phyloP scores from a whole-genome alignment of 208 protist species.

The Crithidia brevicula region DNA sequence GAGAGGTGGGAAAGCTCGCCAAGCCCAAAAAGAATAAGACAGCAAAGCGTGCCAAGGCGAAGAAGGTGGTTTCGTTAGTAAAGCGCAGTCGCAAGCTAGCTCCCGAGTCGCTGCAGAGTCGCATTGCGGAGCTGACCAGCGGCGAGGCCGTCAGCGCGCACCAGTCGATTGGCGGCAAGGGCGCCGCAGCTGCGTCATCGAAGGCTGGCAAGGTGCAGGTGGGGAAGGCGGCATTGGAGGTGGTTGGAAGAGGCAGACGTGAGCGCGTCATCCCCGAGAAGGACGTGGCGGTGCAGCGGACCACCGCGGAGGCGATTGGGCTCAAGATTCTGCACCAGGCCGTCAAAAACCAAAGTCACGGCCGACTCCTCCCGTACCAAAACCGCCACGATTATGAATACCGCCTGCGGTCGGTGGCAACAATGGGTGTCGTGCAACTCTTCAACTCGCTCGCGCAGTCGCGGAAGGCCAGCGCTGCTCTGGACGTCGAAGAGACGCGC shows the following conservation, averaged over 20 bases:
- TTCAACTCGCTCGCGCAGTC: slow-evolving; percentile 88
- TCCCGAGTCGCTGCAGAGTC: slow-evolving; percentile 51
- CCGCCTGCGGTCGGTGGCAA: slow-evolving; percentile 79
- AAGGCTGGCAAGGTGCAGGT: slow-evolving; percentile 41
- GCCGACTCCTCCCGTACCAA: slow-evolving; percentile 74
- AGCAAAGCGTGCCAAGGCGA: slow-evolving; percentile 51
- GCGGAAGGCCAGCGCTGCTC: slow-evolving; percentile 62
- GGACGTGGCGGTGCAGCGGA: slow-evolving; percentile 42
- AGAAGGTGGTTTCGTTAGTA: slow-evolving; percentile 61
- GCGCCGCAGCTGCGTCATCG: neutral
- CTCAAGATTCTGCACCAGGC: slow-evolving; percentile 77
- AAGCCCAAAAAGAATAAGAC: slow-evolving; percentile 65
- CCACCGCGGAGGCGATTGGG: slow-evolving; percentile 65
- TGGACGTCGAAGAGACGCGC: slow-evolving; percentile 50
- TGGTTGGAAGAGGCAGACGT: slow-evolving; percentile 46
- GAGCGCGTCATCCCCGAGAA: slow-evolving; percentile 42
- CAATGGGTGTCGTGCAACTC: slow-evolving; percentile 83
- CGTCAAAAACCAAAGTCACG: slow-evolving; percentile 80
- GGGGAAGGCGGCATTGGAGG: slow-evolving; percentile 67
- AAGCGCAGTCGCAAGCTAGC: slow-evolving; percentile 78
- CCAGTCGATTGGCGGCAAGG: neutral
- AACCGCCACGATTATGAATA: slow-evolving; percentile 90
- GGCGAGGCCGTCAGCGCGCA: neutral
- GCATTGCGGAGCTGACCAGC: slow-evolving; percentile 71
- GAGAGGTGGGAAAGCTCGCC: slow-evolving; percentile 69